Conservation (phyloP, 331 rosid species). For the Telfairia occidentalis region DNA sequence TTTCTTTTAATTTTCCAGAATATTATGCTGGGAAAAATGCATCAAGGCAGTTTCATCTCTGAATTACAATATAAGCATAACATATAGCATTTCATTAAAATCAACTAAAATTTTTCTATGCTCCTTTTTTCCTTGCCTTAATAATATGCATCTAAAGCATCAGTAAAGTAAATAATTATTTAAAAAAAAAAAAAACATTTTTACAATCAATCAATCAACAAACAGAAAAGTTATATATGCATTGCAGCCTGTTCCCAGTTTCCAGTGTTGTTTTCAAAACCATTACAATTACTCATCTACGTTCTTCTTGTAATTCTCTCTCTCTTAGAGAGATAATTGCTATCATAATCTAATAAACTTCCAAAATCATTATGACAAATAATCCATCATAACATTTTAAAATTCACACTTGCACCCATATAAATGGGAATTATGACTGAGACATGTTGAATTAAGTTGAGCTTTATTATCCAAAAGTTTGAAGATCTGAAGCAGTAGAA, state of each 20-base stretch:
- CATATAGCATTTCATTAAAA: neutral
- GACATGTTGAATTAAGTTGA: neutral
- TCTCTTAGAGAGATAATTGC: neutral
- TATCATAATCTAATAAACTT: neutral
- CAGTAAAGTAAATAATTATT: neutral
- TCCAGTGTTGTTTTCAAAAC: neutral
- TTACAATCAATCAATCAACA: neutral
- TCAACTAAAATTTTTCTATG: neutral
- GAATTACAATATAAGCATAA: neutral
- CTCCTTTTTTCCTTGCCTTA: neutral
- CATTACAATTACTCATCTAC: neutral
- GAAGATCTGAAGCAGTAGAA: neutral
- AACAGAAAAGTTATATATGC: neutral
- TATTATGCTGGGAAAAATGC: slow-evolving; percentile 41
- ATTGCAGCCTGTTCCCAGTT: neutral
- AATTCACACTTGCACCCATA: neutral
- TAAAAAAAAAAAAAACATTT: neutral
- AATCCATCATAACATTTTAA: neutral
- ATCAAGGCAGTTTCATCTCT: neutral
- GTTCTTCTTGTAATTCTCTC: neutral
- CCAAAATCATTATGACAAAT: neutral
- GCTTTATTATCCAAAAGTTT: neutral
- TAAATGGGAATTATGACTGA: neutral
- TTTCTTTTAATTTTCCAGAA: slow-evolving; percentile 21
- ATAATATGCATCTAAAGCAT: neutral